Evolutionary conservation across 139 green algal species (phyloP).

Genomic region (Astrephomene gubernaculifera): DNA sequence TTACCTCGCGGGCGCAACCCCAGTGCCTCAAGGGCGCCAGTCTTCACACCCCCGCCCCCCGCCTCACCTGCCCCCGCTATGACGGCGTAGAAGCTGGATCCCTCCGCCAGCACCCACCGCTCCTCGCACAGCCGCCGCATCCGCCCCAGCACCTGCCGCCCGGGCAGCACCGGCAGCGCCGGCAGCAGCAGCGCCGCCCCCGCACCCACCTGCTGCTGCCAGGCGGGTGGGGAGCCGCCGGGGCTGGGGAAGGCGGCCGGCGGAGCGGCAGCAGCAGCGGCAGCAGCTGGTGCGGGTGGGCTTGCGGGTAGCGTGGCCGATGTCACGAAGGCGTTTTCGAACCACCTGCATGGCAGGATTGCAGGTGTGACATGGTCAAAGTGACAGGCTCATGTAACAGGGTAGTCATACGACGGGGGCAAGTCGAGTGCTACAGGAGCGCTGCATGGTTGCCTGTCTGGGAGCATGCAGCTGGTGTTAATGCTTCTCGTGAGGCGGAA

Average conservation of each 20-base stretch:
- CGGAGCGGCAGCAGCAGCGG: not conserved
- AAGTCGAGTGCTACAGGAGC: not conserved
- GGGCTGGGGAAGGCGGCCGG: not conserved
- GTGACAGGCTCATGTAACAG: not conserved
- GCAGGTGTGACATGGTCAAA: too few relatives aligned
- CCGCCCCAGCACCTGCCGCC: constrained; percentile 3
- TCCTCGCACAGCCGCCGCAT: constrained; percentile 30
- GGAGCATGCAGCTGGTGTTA: not conserved
- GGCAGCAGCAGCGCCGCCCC: not conserved
- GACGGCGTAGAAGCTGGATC: constrained; percentile 20
- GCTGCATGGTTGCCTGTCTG: not conserved
- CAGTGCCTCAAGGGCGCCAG: not conserved
- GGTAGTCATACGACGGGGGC: not conserved
- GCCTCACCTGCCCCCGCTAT: not conserved
- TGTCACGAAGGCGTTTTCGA: constrained; percentile 11
- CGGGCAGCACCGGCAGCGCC: constrained; percentile 6
- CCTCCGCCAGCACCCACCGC: constrained; percentile 17
- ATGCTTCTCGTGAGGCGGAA: not conserved
- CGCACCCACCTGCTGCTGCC: not conserved
- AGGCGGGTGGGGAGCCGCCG: too few relatives aligned
- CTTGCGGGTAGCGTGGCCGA: not conserved
- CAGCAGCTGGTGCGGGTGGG: not conserved
- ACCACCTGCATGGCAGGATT: constrained; percentile 17
- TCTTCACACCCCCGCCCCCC: not conserved
- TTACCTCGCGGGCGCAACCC: not conserved